A percentile compares a stretch with the other conserved stretches of the same genome.
These are phyloP conservation scores for Boletus tomentosulus DNA, from an alignment of 768 basidiomycete species.

Conservation along the genomic window DNA sequence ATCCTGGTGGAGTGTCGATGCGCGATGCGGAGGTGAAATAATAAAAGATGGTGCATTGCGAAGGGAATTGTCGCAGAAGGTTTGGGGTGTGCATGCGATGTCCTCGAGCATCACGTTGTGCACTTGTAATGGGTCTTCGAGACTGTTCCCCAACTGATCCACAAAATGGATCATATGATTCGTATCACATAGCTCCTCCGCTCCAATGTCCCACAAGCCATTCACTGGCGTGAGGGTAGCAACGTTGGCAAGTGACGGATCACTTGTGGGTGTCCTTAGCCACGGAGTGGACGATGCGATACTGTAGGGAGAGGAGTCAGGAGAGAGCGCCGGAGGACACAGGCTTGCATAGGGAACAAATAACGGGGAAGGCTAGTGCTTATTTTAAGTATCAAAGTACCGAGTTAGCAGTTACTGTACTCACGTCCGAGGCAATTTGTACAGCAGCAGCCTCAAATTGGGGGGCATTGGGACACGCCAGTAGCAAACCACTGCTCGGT, in stretches of 20 bases:
- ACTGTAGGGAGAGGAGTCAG: conserved; percentile 22
- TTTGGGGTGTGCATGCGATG: conserved; percentile 12
- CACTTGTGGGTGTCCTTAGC: conserved; percentile 15
- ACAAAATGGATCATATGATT: conserved; percentile 1
- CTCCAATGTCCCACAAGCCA: neutral
- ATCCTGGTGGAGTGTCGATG: neutral
- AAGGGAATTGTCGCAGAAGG: neutral
- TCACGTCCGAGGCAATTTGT: conserved; percentile 6
- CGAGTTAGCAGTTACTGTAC: neutral
- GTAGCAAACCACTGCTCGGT: conserved; percentile 8
- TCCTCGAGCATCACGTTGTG: conserved; percentile 19
- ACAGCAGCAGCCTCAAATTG: neutral
- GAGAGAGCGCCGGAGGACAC: conserved; percentile 20
- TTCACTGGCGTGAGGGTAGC: neutral
- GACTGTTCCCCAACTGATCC: conserved; percentile 12
- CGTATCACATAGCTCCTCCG: neutral
- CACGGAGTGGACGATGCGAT: conserved; percentile 21
- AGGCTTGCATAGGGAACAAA: neutral
- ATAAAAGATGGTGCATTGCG: neutral
- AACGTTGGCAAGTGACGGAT: neutral
- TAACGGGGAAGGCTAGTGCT: neutral
- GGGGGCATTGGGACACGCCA: neutral
- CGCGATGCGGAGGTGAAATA: neutral
- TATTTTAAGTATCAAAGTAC: neutral
- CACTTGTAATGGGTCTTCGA: conserved; percentile 11